phyloP scores from a whole-genome alignment of 2,329 filamentous ascomycete genomes.

The Ophiostoma triangulosporum region DNA sequence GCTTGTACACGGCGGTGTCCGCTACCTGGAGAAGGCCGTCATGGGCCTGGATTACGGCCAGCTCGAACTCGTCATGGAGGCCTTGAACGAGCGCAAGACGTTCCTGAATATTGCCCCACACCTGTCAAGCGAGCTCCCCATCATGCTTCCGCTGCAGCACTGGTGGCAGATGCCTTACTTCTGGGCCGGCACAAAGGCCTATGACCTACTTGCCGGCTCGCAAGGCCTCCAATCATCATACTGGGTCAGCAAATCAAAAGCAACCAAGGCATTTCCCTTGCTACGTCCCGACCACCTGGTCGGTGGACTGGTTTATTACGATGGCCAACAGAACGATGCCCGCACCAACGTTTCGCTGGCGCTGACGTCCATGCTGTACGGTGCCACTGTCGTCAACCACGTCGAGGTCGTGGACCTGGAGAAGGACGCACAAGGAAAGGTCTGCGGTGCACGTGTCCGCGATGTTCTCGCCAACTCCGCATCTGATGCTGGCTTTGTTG shows the following conservation, averaged over 20 bases:
- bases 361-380: conserved; percentile 68
- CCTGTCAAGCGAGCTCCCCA: conserved; percentile 67
- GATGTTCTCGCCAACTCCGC: conserved; percentile 44
- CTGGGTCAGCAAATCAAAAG: conserved; percentile 64
- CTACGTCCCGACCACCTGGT: conserved; percentile 54
- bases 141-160: conserved; percentile 68
- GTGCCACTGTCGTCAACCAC: conserved; percentile 68
- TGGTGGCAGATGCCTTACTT: conserved; percentile 76
- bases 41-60: conserved; percentile 78
- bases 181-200: conserved; percentile 59
- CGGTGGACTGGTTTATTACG: conserved; percentile 73
- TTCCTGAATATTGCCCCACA: conserved; percentile 75
- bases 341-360: conserved; percentile 78
- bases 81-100: conserved; percentile 68
- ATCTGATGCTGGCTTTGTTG: conserved; percentile 44
- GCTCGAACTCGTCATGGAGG: conserved; percentile 68
- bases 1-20: conserved; percentile 71
- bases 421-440: conserved; percentile 55
- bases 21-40: conserved; percentile 76
- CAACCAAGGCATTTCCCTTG: conserved; percentile 66
- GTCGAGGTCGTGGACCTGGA: conserved; percentile 45
- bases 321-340: conserved; percentile 77
- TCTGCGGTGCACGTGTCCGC: conserved; percentile 55
- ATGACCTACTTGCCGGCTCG: conserved; percentile 67
- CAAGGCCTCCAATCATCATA: conserved; percentile 77